Evolutionary conservation across 108 stramenopile species (phyloP), one percentile per base, ranked within the genome.

Genomic region (Skeletonema potamos): DNA sequence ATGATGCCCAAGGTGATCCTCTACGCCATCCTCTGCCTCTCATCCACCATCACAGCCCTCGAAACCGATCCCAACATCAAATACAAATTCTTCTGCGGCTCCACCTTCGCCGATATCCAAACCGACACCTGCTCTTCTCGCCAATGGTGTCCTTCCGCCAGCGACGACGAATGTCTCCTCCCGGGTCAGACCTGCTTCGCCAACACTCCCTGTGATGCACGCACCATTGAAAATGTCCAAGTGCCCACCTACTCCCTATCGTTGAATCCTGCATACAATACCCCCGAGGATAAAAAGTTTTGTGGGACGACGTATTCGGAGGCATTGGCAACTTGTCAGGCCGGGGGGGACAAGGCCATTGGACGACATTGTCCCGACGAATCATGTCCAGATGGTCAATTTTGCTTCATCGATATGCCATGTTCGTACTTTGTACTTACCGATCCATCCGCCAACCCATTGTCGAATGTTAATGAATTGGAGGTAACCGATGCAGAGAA

Each of bases 191-290:
- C 71, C 1, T 79, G 77, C 77, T 79, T 79, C 61, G 77, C 77
- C 70, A 79, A 79, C 77, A 79, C 77, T 1, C 77, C 77, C 13
- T 79, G 77, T 66, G 77, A 79, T 34, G 77, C 77, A 2, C 77
- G 77, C 1, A 13, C 33, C 27, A 79, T 79, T 32, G 54, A 22
- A 0, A 66, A 60, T 27, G 58, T 79, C 15, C 4, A 11, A 4
- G 70, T 79, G 34, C 77, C 77, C n/a, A 79, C 77, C 61, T 79
- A 68, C 62, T 72, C 71, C 9, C 66, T 79, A 3, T 54, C 48
- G 6, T 11, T 27, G 10, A 20, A 79, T 24, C 77, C 77, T 0
- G 77, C 67, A n/a, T 72, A 68, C 30, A 30, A 37, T 33, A 60
- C 66, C 20, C 22, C 77, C 29, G 62, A 65, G 37, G 77, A 79